phyloP scores from a whole-genome alignment of 257 asterid species.

The Gynochthodes officinalis region DNA sequence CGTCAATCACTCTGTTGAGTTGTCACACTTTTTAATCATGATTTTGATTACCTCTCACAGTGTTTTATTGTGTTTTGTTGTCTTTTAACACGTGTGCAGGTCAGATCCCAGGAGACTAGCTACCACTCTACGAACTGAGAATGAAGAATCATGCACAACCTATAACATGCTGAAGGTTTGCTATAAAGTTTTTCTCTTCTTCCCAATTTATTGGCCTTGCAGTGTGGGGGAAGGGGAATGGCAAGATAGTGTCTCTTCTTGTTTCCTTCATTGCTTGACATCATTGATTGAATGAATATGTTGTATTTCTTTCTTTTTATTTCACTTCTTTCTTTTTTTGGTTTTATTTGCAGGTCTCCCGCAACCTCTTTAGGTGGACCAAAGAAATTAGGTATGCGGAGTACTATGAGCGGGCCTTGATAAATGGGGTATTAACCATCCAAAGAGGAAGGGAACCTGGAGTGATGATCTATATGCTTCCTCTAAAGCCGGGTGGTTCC shows the following conservation, averaged over 20 bases:
- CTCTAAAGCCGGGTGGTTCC: conserved; percentile 64
- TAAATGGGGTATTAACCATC: conserved; percentile 84
- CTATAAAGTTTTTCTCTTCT: not conserved
- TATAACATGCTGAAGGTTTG: conserved; percentile 94
- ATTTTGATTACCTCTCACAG: not conserved
- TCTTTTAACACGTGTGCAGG: conserved; percentile 37
- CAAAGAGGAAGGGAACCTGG: conserved; percentile 95
- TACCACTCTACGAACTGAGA: conserved; percentile 51
- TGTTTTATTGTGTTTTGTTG: conserved; percentile 9
- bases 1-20: too few relatives aligned
- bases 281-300: too few relatives aligned
- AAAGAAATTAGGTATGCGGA: conserved; percentile 87
- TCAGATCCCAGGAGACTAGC: conserved; percentile 77
- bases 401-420: conserved; percentile 81
- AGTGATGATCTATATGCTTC: conserved; percentile 89
- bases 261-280: not conserved
- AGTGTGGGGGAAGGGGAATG: not conserved
- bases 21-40: not conserved
- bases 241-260: not conserved
- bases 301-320: not conserved
- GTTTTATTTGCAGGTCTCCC: conserved; percentile 56
- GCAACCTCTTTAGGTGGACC: conserved; percentile 83
- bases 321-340: not conserved
- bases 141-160: conserved; percentile 92
- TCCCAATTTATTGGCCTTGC: not conserved